Evolutionary conservation across 768 basidiomycete species (phyloP).

Genomic region (Cystofilobasidium macerans): DNA sequence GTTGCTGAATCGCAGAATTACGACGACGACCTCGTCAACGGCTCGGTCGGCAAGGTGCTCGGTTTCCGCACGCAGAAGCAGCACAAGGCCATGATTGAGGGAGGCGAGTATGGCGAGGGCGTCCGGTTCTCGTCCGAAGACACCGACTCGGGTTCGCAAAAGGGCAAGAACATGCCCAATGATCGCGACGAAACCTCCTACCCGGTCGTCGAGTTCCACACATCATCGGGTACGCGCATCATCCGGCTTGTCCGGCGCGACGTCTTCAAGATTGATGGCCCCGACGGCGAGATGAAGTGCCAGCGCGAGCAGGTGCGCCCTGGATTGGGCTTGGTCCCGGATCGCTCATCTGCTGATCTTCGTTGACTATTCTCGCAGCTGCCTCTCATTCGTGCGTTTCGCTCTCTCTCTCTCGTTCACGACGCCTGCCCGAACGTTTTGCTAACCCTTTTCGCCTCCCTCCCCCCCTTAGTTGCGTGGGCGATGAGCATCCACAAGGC

Average conservation of each 20-base stretch:
- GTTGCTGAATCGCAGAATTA: conserved; percentile 45
- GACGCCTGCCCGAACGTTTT: too few relatives aligned
- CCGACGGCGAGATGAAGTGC: conserved; percentile 73
- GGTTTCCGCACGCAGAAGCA: conserved; percentile 46
- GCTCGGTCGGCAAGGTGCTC: conserved; percentile 75
- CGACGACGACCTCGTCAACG: conserved; percentile 84
- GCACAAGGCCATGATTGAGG: neutral
- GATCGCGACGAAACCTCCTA: conserved; percentile 41
- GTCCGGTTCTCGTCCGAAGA: conserved; percentile 27
- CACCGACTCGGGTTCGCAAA: neutral
- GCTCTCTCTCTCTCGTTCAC: too few relatives aligned
- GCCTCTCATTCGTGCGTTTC: conserved; percentile 52
- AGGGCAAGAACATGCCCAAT: conserved; percentile 1
- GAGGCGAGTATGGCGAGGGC: conserved; percentile 12
- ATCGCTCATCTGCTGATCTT: neutral
- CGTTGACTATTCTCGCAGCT: conserved; percentile 44
- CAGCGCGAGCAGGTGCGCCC: conserved; percentile 61
- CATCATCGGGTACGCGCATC: conserved; percentile 43
- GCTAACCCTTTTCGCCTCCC: neutral
- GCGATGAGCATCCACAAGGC: conserved; percentile 94
- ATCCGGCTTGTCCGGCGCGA: conserved; percentile 57
- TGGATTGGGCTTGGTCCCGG: conserved; percentile 7
- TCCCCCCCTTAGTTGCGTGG: conserved; percentile 54
- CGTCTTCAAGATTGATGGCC: conserved; percentile 73
- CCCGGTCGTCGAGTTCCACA: conserved; percentile 65